Evolutionary conservation across 495 filamentous ascomycete species (phyloP).

Genomic region (Penicillium samsonianum): DNA sequence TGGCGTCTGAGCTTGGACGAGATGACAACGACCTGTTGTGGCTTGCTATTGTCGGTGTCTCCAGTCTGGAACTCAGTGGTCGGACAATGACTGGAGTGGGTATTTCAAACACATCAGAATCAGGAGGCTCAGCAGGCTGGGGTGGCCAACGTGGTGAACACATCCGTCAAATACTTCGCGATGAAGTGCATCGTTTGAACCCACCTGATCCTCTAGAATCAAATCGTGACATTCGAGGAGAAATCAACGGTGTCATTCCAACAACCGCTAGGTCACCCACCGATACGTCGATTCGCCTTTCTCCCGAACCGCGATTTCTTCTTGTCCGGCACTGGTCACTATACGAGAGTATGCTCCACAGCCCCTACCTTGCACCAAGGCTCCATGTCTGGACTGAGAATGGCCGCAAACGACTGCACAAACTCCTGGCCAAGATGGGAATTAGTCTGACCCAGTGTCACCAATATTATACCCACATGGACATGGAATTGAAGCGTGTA

Average conservation of each 20-base stretch:
- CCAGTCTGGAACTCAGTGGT: constrained; percentile 87
- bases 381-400: constrained; percentile 93
- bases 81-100: constrained; percentile 78
- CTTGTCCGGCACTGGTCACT: constrained; percentile 95
- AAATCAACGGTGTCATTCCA: constrained; percentile 75
- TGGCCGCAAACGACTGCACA: constrained; percentile 89
- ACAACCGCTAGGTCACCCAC: constrained; percentile 85
- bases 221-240: constrained; percentile 52
- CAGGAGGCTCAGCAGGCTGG: constrained; percentile 71
- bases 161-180: constrained; percentile 79
- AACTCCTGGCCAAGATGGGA: constrained; percentile 96
- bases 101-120: constrained; percentile 59
- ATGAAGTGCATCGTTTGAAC: constrained; percentile 93
- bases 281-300: constrained; percentile 88
- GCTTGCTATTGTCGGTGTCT: constrained; percentile 90
- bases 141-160: constrained; percentile 78
- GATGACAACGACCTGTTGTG: constrained; percentile 97
- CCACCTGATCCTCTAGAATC: constrained; percentile 69
- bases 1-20: constrained; percentile 90
- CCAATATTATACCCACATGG: constrained; percentile 97
- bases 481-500: constrained; percentile 91
- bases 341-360: constrained; percentile 98
- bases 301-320: constrained; percentile 91
- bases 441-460: constrained; percentile 91
- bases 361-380: constrained; percentile 87